Evolutionary conservation across 371 early-diverging fungal genomes (phyloP).

Genomic region (Phascolomyces articulosus): DNA sequence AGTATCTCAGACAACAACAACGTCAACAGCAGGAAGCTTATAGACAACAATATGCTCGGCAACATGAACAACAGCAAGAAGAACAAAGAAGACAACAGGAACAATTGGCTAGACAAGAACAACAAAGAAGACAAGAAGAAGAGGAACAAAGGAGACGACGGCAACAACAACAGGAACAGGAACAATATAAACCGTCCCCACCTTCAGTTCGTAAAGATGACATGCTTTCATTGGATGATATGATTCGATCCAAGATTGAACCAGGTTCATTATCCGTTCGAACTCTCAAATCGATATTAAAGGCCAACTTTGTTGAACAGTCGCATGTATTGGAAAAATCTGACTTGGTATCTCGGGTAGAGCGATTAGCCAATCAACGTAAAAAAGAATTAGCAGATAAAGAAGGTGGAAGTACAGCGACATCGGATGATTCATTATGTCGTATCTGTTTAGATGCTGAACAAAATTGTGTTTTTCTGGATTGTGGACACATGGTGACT

Average conservation of each 20-base stretch:
- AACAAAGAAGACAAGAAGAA: constrained; percentile 7
- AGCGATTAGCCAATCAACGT: constrained; percentile 46
- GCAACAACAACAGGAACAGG: constrained; percentile 8
- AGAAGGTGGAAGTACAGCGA: constrained; percentile 8
- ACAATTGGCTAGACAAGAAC: background rate
- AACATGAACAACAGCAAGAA: constrained; percentile 7
- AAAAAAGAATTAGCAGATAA: constrained; percentile 24
- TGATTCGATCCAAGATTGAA: constrained; percentile 41
- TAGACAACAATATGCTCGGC: background rate
- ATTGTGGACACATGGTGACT: constrained; percentile 64
- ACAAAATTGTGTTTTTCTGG: constrained; percentile 64
- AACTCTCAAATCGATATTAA: constrained; percentile 54
- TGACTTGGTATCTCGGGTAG: constrained; percentile 52
- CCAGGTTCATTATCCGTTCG: constrained; percentile 49
- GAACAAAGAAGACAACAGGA: constrained; percentile 15
- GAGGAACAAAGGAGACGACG: background rate
- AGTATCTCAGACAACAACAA: constrained; percentile 7
- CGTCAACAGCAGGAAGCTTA: constrained; percentile 17
- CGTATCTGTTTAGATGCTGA: constrained; percentile 63
- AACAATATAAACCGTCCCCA: constrained; percentile 9
- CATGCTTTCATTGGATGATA: constrained; percentile 34
- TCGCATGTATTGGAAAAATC: constrained; percentile 54
- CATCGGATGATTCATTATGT: constrained; percentile 50
- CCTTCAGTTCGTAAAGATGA: constrained; percentile 16
- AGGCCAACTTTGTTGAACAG: constrained; percentile 53